Conservation (phyloP, 441 rosid species). For the Monsonia emarginata region DNA sequence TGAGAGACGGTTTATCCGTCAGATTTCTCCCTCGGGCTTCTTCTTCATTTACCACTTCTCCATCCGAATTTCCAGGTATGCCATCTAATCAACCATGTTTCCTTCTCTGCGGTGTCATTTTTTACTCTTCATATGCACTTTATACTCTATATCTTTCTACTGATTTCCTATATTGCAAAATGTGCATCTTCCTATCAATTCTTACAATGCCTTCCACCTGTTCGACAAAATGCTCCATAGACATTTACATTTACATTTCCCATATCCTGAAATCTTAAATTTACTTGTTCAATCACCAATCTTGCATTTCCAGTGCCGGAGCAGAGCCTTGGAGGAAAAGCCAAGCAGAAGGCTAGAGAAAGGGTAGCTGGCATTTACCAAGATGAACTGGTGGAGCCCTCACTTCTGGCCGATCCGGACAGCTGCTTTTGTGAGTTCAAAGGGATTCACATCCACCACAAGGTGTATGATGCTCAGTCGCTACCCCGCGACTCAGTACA, state of each 20-base stretch:
- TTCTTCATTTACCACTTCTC: neutral
- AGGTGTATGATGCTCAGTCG: slow-evolving; percentile 36
- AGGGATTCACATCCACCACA: slow-evolving; percentile 69
- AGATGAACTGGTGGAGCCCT: slow-evolving; percentile 53
- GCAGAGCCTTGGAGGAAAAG: slow-evolving; percentile 20
- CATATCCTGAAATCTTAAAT: neutral
- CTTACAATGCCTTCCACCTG: neutral
- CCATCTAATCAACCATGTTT: neutral
- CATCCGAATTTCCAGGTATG: neutral
- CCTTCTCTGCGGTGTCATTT: neutral
- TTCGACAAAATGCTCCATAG: neutral
- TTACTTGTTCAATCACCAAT: neutral
- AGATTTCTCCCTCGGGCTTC: neutral
- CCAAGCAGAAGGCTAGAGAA: slow-evolving; percentile 22
- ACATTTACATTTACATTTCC: neutral
- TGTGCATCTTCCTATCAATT: neutral
- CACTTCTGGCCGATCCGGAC: slow-evolving; percentile 66
- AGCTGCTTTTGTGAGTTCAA: slow-evolving; percentile 80
- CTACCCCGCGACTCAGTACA: slow-evolving; percentile 18
- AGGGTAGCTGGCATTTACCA: slow-evolving; percentile 55
- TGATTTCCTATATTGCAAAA: neutral
- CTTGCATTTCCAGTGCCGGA: slow-evolving; percentile 23
- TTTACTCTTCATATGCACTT: too few species aligned
- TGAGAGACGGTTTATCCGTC: neutral
- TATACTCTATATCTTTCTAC: neutral